phyloP scores from a whole-genome alignment of 2,329 filamentous ascomycete species.

The Zymoseptoria ardabiliae region DNA sequence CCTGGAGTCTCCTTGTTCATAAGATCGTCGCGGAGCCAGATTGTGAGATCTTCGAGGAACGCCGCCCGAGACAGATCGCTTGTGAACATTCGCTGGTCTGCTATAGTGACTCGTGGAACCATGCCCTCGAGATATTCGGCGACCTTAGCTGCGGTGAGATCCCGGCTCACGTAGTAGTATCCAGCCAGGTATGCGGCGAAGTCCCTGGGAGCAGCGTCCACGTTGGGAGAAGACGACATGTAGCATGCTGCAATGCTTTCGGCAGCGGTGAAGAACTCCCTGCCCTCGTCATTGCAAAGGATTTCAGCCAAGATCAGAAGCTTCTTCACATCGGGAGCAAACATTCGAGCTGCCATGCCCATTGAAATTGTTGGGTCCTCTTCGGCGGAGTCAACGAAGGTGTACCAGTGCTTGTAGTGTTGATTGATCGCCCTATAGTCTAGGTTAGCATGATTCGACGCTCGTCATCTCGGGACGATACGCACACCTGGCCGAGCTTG shows the following conservation, averaged over 20 bases:
- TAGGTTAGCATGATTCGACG: neutral
- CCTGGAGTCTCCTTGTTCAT: neutral
- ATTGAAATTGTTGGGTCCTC: too few relatives aligned
- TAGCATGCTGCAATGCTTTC: too few relatives aligned
- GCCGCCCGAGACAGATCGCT: too few relatives aligned
- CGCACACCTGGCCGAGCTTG: neutral
- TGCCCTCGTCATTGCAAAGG: neutral
- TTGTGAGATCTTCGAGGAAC: neutral
- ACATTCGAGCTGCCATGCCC: neutral
- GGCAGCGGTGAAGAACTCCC: neutral
- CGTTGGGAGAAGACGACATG: too few relatives aligned
- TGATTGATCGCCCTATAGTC: neutral
- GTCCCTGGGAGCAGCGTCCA: too few relatives aligned
- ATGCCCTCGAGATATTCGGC: too few relatives aligned
- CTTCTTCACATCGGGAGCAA: neutral
- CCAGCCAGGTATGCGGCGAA: too few relatives aligned
- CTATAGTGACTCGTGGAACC: too few relatives aligned
- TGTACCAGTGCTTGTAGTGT: neutral
- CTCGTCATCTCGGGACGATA: too few relatives aligned
- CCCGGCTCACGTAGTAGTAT: too few relatives aligned
- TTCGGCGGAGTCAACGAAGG: neutral
- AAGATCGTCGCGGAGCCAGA: neutral
- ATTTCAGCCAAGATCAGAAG: neutral
- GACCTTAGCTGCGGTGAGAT: too few relatives aligned
- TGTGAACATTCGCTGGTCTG: too few relatives aligned